Evolutionary conservation across 768 basidiomycete genomes (phyloP).

Genomic region (Lentinula sp.): DNA sequence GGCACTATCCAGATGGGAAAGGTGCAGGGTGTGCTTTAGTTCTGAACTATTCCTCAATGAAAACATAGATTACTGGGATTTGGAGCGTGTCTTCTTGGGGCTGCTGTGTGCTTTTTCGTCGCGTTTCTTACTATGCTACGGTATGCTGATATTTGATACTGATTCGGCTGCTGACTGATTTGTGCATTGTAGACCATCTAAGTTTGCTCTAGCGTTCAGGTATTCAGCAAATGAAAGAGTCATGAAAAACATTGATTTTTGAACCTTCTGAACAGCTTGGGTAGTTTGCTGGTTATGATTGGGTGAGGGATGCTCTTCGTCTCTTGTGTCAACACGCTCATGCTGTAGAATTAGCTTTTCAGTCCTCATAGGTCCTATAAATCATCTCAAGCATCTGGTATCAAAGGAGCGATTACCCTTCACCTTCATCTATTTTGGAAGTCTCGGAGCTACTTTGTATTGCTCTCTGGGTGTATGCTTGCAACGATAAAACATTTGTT

Average conservation of each 20-base stretch:
- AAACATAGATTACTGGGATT: conserved; percentile 77
- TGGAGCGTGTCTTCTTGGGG: conserved; percentile 82
- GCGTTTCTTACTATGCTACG: conserved; percentile 77
- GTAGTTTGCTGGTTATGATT: conserved; percentile 92
- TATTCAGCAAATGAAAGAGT: conserved; percentile 16
- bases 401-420: conserved; percentile 84
- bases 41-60: not conserved
- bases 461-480: conserved; percentile 80
- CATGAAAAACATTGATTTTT: not conserved
- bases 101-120: conserved; percentile 89
- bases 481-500: not conserved
- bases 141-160: conserved; percentile 12
- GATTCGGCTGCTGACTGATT: conserved; percentile 4
- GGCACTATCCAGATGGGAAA: conserved; percentile 88
- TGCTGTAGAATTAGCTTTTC: conserved; percentile 49
- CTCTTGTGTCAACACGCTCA: not conserved
- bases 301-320: conserved; percentile 46
- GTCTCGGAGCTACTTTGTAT: conserved; percentile 82
- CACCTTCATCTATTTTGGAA: conserved; percentile 74
- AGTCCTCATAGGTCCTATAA: conserved; percentile 83
- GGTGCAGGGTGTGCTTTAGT: conserved; percentile 34
- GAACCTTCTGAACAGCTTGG: conserved; percentile 46
- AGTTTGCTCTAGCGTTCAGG: conserved; percentile 90
- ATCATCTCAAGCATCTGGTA: conserved; percentile 84
- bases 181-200: conserved; percentile 62